Conservation (phyloP, 331 rosid genomes). For the Cydonia oblonga region DNA sequence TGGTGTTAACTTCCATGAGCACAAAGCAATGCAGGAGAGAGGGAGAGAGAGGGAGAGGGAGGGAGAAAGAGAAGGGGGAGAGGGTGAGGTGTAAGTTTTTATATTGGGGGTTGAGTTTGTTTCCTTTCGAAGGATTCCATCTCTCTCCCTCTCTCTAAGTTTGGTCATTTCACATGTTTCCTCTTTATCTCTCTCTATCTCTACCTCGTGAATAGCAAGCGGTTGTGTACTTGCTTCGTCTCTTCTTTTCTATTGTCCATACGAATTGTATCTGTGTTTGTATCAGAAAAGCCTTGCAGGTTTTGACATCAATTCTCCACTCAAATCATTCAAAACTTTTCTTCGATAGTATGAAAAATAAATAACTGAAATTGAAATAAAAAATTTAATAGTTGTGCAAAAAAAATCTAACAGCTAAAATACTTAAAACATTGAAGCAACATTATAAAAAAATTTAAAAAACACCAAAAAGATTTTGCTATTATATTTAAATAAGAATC, state of each 20-base stretch:
- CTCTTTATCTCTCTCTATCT: slow-evolving; percentile 25
- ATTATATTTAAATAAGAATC: background rate
- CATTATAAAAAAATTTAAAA: too few species aligned
- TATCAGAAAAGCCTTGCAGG: slow-evolving; percentile 20
- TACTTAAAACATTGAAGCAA: too few species aligned
- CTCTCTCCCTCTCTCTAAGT: background rate
- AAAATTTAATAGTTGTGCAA: background rate
- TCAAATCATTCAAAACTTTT: background rate
- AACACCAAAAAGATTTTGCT: too few species aligned
- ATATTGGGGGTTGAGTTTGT: slow-evolving; percentile 15
- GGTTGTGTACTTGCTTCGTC: slow-evolving; percentile 32
- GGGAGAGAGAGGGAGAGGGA: slow-evolving; percentile 9
- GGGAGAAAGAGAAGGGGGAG: slow-evolving; percentile 12
- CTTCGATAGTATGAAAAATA: too few species aligned
- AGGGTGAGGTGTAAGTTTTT: slow-evolving; percentile 19
- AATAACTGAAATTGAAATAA: too few species aligned
- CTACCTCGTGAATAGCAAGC: slow-evolving; percentile 32
- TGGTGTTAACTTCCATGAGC: slow-evolving; percentile 55
- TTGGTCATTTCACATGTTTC: slow-evolving; percentile 19
- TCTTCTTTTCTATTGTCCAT: slow-evolving; percentile 29
- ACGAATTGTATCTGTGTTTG: slow-evolving; percentile 45
- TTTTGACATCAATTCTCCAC: background rate
- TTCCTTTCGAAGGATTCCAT: slow-evolving; percentile 23
- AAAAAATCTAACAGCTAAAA: too few species aligned
- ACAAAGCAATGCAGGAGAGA: slow-evolving; percentile 15